phyloP scores from a whole-genome alignment of 2,329 filamentous ascomycete species.

The Microsporum ferrugineum region DNA sequence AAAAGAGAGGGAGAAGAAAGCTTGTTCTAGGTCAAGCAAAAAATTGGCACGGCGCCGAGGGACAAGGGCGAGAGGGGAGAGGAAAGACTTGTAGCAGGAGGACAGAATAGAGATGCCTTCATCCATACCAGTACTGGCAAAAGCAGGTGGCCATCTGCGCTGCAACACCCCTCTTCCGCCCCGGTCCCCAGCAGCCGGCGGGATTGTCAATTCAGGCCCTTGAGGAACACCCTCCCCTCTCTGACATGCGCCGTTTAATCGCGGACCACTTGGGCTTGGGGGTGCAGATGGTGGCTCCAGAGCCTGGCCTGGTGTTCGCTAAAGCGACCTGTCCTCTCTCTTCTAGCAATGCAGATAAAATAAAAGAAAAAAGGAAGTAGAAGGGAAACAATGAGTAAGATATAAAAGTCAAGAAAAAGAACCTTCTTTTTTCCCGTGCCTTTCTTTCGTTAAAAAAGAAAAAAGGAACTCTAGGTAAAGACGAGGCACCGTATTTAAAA shows the following conservation, averaged over 20 bases:
- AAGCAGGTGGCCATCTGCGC: slow-evolving; percentile 11
- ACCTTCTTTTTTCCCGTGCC: background rate
- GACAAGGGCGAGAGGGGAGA: background rate
- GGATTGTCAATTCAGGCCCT: background rate
- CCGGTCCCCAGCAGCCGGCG: background rate
- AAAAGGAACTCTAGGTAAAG: background rate
- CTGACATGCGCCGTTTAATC: background rate
- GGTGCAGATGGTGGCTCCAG: background rate
- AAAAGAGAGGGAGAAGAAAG: background rate
- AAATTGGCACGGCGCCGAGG: background rate
- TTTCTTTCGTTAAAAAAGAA: background rate
- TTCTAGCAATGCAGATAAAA: background rate
- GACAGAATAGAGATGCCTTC: background rate
- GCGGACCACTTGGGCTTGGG: background rate
- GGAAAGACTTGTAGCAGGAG: background rate
- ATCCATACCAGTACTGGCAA: slow-evolving; percentile 12
- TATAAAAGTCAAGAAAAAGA: background rate
- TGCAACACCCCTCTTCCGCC: background rate
- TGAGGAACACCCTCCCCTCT: background rate
- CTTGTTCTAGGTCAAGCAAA: slow-evolving; percentile 2
- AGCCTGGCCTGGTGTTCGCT: background rate
- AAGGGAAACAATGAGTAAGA: background rate
- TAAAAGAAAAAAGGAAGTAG: background rate
- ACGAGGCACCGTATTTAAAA: background rate
- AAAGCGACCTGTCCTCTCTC: background rate